Base-by-base conservation (phyloP, 768 basidiomycete species). In the Rhodocollybia butyracea region DNA sequence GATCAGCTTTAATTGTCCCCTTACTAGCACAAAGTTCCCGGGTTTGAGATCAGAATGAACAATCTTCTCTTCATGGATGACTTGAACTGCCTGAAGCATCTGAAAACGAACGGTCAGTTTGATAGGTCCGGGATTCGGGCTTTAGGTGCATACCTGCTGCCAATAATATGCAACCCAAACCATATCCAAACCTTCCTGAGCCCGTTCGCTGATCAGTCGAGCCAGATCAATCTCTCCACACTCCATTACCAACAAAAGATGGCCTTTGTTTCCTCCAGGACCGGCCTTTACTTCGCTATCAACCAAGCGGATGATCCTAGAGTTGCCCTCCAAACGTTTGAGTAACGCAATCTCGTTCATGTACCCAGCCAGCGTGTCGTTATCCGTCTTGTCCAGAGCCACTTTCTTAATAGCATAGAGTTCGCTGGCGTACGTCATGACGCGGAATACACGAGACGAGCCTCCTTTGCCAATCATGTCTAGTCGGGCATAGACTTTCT, bases 41-140 rank as follows among this genome's bases (percentile, higher is more conserved):
- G 96, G 96, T 68, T 99, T 99, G 54, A 98, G 78, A 70, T 99
- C 96, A 19, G 95, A 96, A 71, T 99, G 96, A 2, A 99, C 96
- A 58, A 99, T 97, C 72, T 96, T 96, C 73, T 97, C 94, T 60
- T 96, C 91, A 65, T 99, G 96, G 51, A 98, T 96, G 54, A 98
- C 88, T 56, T 97, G 91, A n/a, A 99, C 96, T 1, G 95, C 95
- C 77, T 97, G 88, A 46, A 99, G 74, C 94, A 99, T 99, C 95
- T 98, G 64, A 19, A 50, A 31, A 39, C 36, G 17, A 52, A 38
- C 24, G 34, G 15, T 26, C 57, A 21, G 39, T 5, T n/a, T 40
- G 8, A 5, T 17, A 24, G 19, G 3, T 45, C 7, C 4, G 13
- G 15, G 39, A 17, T 42, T 21, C 19, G 40, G 30, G 39, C 43